These are phyloP conservation scores for Pichia sp. DNA, from an alignment of 1,139 yeast species.

Conservation along the genomic window DNA sequence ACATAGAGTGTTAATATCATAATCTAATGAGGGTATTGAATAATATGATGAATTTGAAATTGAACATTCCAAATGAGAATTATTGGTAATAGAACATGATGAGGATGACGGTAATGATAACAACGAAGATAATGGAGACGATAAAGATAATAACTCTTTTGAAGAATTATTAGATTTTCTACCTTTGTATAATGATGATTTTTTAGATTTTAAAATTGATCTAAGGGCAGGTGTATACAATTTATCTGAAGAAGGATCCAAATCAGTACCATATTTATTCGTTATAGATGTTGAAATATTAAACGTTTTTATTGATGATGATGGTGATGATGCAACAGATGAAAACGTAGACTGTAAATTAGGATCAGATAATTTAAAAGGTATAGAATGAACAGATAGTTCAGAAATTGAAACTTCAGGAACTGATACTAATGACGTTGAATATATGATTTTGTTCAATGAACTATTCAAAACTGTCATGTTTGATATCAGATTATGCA, in stretches of 20 bases:
- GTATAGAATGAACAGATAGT: background rate
- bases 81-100: background rate
- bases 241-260: too few species aligned
- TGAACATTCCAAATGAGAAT: background rate
- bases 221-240: slow-evolving; percentile 21
- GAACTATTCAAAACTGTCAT: too few species aligned
- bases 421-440: background rate
- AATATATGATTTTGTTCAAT: too few species aligned
- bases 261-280: too few species aligned
- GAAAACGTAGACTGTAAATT: background rate
- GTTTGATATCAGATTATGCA: too few species aligned
- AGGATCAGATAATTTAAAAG: background rate
- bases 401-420: background rate
- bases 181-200: slow-evolving; percentile 4
- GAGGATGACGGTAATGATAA: background rate
- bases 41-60: background rate
- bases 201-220: slow-evolving; percentile 8
- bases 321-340: background rate
- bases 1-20: too few species aligned
- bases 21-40: background rate
- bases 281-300: too few species aligned
- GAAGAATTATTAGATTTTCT: background rate
- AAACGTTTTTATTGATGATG: too few species aligned
- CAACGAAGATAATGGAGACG: too few species aligned
- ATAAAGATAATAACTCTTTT: too few species aligned